Evolutionary conservation across 371 early-diverging fungal genomes (phyloP), one percentile per base, ranked within the genome.

Genomic region (Haplosporangium sp.): DNA sequence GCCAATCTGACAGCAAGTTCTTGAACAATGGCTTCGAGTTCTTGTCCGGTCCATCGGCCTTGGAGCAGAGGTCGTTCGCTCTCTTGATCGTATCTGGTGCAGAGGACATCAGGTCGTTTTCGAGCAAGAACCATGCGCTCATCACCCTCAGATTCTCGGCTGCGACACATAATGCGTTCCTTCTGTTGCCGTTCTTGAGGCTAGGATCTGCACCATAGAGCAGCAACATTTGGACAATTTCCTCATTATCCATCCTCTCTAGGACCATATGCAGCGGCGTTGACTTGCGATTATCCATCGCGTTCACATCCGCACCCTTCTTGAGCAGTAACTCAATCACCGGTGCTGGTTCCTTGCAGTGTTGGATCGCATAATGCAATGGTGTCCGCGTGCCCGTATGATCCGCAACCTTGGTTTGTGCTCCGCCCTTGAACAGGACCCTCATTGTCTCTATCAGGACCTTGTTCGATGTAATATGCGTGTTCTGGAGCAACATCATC

Each of bases 61-160:
- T 69, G 37, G 69, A 69, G 36, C 69, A 69, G 11, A 69, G 20
- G 43, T 69, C 62, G 38, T 50, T 69, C 21, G 69, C 69, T 38
- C 57, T 55, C 62, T 69, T 69, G 69, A 69, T 69, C 57, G 62
- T 62, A 7, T 69, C 69, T 1, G 69, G 69, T 11, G 62, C 47
- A 18, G 69, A 69, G n/a, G 56, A 55, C 62, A 69, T 16, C 18
- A 69, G 48, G 14, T 69, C 69, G 57, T 69, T 69, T 52, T 69
- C 69, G 38, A 69, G 52, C 62, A 69, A 48, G 69, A 69, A 69
- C 69, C 69, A 69, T n/a, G 69, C 69, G 16, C 69, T 69, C 69
- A 69, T 69, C 45, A 69, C 69, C 18, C 69, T 38, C 53, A 69
- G 45, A 13, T 69, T 61, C 45, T 69, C 69, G 37, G 69, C 69